A percentile compares a stretch with the other conserved stretches of the same genome.
phyloP scores from a whole-genome alignment of 1,284 basidiomycete genomes.

The Microbotryum silenes-acaulis region DNA sequence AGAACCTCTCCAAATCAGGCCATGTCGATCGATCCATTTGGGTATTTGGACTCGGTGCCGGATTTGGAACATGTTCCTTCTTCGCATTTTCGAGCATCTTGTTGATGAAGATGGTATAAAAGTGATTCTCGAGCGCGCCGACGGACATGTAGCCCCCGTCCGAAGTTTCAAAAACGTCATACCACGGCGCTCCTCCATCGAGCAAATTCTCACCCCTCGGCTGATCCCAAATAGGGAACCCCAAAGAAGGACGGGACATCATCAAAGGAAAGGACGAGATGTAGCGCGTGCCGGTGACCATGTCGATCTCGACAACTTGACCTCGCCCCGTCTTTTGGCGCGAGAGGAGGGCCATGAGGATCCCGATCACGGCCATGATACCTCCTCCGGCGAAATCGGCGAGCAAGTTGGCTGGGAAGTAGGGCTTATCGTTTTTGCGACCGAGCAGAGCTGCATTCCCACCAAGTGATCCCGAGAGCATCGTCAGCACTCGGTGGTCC shows the following conservation, averaged over 20 bases:
- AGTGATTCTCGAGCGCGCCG: constrained; percentile 63
- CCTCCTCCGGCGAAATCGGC: constrained; percentile 75
- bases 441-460: constrained; percentile 34
- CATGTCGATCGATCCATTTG: constrained; percentile 51
- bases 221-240: constrained; percentile 40
- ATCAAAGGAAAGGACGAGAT: constrained; percentile 62
- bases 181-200: constrained; percentile 70
- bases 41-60: constrained; percentile 3
- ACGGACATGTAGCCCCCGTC: constrained; percentile 69
- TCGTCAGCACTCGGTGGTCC: too few relatives aligned
- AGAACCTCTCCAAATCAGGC: constrained; percentile 53
- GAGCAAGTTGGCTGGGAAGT: constrained; percentile 65
- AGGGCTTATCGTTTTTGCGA: constrained; percentile 50
- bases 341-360: constrained; percentile 66
- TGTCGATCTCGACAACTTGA: constrained; percentile 67
- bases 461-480: background rate
- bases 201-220: constrained; percentile 56
- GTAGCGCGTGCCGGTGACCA: constrained; percentile 75
- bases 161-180: constrained; percentile 62
- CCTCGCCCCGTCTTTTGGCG: constrained; percentile 55
- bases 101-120: constrained; percentile 54
- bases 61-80: background rate
- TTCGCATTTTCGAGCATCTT: constrained; percentile 31
- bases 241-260: constrained; percentile 43
- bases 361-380: constrained; percentile 61